Evolutionary conservation across 495 filamentous ascomycete species (phyloP), one percentile per base, ranked within the genome.

Genomic region (Penicillium flavigenum): DNA sequence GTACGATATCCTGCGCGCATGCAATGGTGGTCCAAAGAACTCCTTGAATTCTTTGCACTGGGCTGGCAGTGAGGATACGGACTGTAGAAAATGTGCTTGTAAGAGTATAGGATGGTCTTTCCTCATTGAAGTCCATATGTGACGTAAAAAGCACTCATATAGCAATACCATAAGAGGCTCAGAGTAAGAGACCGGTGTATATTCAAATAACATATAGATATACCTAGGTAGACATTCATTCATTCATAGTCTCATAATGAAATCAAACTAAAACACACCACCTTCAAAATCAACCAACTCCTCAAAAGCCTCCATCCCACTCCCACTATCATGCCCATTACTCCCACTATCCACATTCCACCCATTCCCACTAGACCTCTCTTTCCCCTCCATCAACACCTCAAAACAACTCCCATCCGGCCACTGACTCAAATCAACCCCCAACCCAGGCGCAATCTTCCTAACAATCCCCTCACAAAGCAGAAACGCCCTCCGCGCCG

Each of bases 401-500:
- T 39, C 51, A 47, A 63, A 50, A 0, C 22, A 27, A 16, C 24
- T 34, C 45, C 36, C 54, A 60, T 63, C 64, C 0, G 74, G 72
- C 49, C 73, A 62, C 43, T 68, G 66, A 2, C 24, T 31, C 39
- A 77, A 55, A 60, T 74, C 71, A n/a, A 77, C 27, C 0, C 51
- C 54, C 17, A 75, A 16, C 17, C 32, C 58, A 5, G 68, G 63
- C 14, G 63, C 70, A 53, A 74, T 65, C 20, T 63, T 69, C 26
- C 57, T 54, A 5, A 74, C 29, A 36, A 73, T 54, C 27, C 56
- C 57, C 44, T 71, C 64, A 49, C 68, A 70, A 9, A 83, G 66
- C n/a, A 70, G 51, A 60, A 79, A 85, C 17, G 82, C 83, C 19
- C 81, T 73, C 16, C 72, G 54, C 0, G 81, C 73, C 11, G 76